Percentiles rank a stretch among this genome's conserved stretches.
These are phyloP conservation scores for Colletotrichum caudatum DNA, from an alignment of 2,329 filamentous ascomycete genomes.

Conservation along the genomic window DNA sequence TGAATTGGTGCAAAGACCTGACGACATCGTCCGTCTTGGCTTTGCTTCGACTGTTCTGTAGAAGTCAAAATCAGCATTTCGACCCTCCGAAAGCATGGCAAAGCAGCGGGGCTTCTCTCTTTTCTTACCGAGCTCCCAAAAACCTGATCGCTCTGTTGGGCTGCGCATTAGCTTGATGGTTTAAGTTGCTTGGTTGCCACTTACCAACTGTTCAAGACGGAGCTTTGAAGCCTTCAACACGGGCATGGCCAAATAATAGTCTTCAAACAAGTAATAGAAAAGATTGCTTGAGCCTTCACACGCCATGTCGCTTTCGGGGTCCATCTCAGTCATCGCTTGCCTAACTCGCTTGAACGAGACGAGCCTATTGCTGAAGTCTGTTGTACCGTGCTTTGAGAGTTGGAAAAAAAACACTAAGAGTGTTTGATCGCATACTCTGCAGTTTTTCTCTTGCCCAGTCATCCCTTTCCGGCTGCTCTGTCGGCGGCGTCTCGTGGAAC, in stretches of 20 bases:
- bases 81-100: not conserved
- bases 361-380: conserved; percentile 52
- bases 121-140: conserved; percentile 52
- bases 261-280: conserved; percentile 78
- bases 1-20: conserved; percentile 67
- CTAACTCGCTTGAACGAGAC: conserved; percentile 58
- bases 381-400: conserved; percentile 54
- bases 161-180: not conserved
- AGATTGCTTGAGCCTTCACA: conserved; percentile 36
- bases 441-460: conserved; percentile 49
- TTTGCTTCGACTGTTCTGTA: conserved; percentile 41
- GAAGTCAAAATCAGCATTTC: conserved; percentile 27
- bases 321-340: conserved; percentile 45
- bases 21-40: conserved; percentile 66
- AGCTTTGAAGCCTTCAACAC: conserved; percentile 61
- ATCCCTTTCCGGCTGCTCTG: conserved; percentile 45
- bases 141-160: conserved; percentile 50
- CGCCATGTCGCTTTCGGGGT: not conserved
- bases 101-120: not conserved
- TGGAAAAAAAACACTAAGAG: conserved; percentile 53
- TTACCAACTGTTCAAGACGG: conserved; percentile 52
- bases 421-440: conserved; percentile 54
- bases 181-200: not conserved
- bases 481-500: conserved; percentile 70
- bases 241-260: conserved; percentile 70